Base-by-base conservation (phyloP, 352 stramenopile species). In the Phytopythium oedochilum region DNA sequence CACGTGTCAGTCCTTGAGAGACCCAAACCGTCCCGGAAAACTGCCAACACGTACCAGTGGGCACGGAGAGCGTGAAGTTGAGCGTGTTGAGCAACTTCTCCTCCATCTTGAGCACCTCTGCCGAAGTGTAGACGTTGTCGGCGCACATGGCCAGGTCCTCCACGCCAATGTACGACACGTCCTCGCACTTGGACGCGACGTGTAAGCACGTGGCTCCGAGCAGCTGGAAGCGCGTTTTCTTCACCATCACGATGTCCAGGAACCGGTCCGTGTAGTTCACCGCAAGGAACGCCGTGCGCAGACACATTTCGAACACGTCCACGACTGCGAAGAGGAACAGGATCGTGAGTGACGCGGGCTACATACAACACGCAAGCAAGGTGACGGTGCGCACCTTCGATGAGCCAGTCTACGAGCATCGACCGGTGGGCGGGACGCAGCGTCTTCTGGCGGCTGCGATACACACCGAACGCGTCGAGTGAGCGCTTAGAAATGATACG, bases 391-490 rank as follows among this genome's bases (percentile, higher is more conserved):
- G 32, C 63, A 92, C 83, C 83, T 88, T 97, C 88, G 55, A 97
- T 92, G 15, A 97, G 69, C 88, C 88, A 97, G 63, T 97, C 88
- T 5, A 97, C 88, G 32, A 97, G 82, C 88, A 97, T 97, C 15
- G 83, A 93, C 23, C 88, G 83, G 44, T 97, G 86, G 1, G 86
- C 73, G 8, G 88, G 86, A 57, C 84, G 74, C 18, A 97, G 61
- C 3, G 80, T 91, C 46, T 91, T 92, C 58, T 93, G 82, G 1
- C 80, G 79, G 57, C 83, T 92, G 49, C 23, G 57, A 14, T 5
- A 38, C 5, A 40, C 1, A 17, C 18, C 20, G 23, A 53, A 9
- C 45, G n/a, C 26, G 38, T 25, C 32, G 26, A 7, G 55, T 59
- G 1, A 67, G 49, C 39, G 32, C 10, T 14, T n/a, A 38, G 15